These are phyloP conservation scores for Lenwebbia sp. DNA, from an alignment of 345 rosid genomes.

Conservation along the genomic window DNA sequence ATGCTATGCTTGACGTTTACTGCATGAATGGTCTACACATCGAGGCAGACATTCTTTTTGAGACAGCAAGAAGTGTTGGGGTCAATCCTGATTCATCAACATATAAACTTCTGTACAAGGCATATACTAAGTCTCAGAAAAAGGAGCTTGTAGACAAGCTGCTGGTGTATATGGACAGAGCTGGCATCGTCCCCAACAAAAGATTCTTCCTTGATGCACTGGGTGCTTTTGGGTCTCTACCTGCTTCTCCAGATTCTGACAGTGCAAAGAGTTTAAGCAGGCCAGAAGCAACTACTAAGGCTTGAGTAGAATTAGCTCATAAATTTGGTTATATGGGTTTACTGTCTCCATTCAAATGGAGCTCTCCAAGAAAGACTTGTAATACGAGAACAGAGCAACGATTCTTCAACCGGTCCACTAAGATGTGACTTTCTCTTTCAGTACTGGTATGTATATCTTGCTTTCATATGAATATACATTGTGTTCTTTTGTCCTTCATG, in stretches of 20 bases:
- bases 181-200: slow-evolving; percentile 74
- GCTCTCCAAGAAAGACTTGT: background rate
- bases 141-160: slow-evolving; percentile 62
- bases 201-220: slow-evolving; percentile 80
- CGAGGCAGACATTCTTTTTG: slow-evolving; percentile 65
- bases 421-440: background rate
- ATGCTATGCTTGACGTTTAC: slow-evolving; percentile 78
- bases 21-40: slow-evolving; percentile 55
- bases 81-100: slow-evolving; percentile 51
- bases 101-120: slow-evolving; percentile 79
- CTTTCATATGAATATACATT: background rate
- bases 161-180: slow-evolving; percentile 61
- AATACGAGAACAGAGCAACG: background rate
- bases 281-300: slow-evolving; percentile 8
- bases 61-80: slow-evolving; percentile 23
- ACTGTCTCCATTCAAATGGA: background rate
- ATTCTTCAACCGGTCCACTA: background rate
- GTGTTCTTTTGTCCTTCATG: background rate
- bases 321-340: background rate
- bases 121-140: slow-evolving; percentile 63
- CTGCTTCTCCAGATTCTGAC: slow-evolving; percentile 22
- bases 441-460: background rate
- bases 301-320: background rate
- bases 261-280: slow-evolving; percentile 4
- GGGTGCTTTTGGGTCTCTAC: slow-evolving; percentile 42